Conservation (phyloP, 495 filamentous ascomycete genomes). For the Trichoderma erinaceum region DNA sequence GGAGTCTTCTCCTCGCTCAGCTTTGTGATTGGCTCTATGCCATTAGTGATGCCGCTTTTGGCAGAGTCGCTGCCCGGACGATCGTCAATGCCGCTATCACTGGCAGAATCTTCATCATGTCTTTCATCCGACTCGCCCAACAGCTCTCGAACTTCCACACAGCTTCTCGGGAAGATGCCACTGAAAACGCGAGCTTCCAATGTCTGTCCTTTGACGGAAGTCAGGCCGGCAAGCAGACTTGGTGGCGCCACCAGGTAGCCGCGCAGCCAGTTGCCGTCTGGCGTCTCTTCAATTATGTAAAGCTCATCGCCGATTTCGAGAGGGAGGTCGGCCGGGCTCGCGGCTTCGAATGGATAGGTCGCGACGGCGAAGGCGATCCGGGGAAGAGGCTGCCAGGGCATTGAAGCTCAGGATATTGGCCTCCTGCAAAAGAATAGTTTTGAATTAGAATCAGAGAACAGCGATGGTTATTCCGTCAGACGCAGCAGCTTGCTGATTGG, state of each 20-base stretch:
- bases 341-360: slow-evolving; percentile 83
- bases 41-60: slow-evolving; percentile 35
- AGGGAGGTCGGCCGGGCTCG: slow-evolving; percentile 84
- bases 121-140: slow-evolving; percentile 54
- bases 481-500: slow-evolving; percentile 6
- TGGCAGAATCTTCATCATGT: slow-evolving; percentile 33
- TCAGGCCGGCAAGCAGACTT: slow-evolving; percentile 84
- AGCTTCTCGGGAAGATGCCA: slow-evolving; percentile 89
- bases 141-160: slow-evolving; percentile 74
- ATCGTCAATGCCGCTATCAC: slow-evolving; percentile 24
- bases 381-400: slow-evolving; percentile 96
- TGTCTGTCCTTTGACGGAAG: slow-evolving; percentile 84
- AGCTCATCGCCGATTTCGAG: slow-evolving; percentile 96
- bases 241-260: slow-evolving; percentile 94
- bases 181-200: slow-evolving; percentile 94
- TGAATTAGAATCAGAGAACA: not conserved
- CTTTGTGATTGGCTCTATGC: slow-evolving; percentile 24
- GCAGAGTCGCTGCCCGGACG: slow-evolving; percentile 37
- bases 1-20: slow-evolving; percentile 15
- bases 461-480: not conserved
- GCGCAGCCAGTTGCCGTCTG: slow-evolving; percentile 81
- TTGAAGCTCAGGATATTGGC: slow-evolving; percentile 30
- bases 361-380: slow-evolving; percentile 97
- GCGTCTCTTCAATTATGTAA: slow-evolving; percentile 94
- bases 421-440: not conserved